Evolutionary conservation across 176 grass and related monocot species (phyloP).

Genomic region (Carex littledalei): DNA sequence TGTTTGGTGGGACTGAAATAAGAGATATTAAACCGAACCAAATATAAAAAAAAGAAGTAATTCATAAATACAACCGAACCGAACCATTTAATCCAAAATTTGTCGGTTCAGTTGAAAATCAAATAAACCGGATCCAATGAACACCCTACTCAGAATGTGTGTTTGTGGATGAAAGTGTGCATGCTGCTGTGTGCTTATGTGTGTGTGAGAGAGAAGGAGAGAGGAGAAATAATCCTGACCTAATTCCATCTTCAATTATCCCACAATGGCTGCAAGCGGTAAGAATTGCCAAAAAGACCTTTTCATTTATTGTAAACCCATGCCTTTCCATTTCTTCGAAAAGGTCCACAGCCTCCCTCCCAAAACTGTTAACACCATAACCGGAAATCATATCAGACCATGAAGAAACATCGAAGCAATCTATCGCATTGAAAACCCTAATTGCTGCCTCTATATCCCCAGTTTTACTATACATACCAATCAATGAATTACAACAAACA

Average conservation of each 20-base stretch:
- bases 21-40: too few species aligned
- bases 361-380: conserved; percentile 49
- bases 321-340: conserved; percentile 52
- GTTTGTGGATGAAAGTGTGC: too few species aligned
- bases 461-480: conserved; percentile 55
- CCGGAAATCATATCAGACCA: conserved; percentile 59
- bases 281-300: conserved; percentile 48
- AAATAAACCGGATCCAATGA: too few species aligned
- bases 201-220: too few species aligned
- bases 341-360: conserved; percentile 40
- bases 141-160: too few species aligned
- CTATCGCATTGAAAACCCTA: conserved; percentile 43
- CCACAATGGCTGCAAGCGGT: conserved; percentile 58
- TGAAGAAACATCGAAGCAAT: conserved; percentile 45
- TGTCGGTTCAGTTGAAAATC: too few species aligned
- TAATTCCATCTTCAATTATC: conserved; percentile 42
- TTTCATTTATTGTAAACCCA: conserved; percentile 25
- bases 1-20: too few species aligned
- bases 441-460: conserved; percentile 42
- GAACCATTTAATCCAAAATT: too few species aligned
- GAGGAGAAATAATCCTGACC: conserved; percentile 29
- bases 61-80: too few species aligned
- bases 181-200: too few species aligned
- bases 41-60: too few species aligned
- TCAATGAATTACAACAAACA: conserved; percentile 54